Evolutionary conservation across 164 flowering plant species (phyloP).

Genomic region (Vitis vinifera): ASM3070453v1 NC_081809.1:3979001-3979500

Average conservation of each 20-base stretch:
- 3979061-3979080: slow-evolving; percentile 67
- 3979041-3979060: slow-evolving; percentile 69
- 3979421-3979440: neutral
- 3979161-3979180: slow-evolving; percentile 83
- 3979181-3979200: slow-evolving; percentile 87
- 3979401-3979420: neutral
- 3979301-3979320: neutral
- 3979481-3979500: neutral
- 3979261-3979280: neutral
- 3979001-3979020: slow-evolving; percentile 83
- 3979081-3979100: slow-evolving; percentile 84
- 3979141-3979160: slow-evolving; percentile 73
- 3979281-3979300: too few species aligned
- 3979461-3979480: too few species aligned
- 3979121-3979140: slow-evolving; percentile 82
- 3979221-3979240: slow-evolving; percentile 84
- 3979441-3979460: neutral
- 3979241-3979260: slow-evolving; percentile 85
- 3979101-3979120: slow-evolving; percentile 95
- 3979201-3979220: slow-evolving; percentile 56
- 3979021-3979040: slow-evolving; percentile 87
- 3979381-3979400: neutral
- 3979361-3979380: neutral
- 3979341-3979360: neutral
- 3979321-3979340: neutral